Percentiles rank a stretch among this genome's conserved stretches.
Conservation (phyloP, 768 basidiomycete genomes). For the Peribolospora kevripleyi region DNA sequence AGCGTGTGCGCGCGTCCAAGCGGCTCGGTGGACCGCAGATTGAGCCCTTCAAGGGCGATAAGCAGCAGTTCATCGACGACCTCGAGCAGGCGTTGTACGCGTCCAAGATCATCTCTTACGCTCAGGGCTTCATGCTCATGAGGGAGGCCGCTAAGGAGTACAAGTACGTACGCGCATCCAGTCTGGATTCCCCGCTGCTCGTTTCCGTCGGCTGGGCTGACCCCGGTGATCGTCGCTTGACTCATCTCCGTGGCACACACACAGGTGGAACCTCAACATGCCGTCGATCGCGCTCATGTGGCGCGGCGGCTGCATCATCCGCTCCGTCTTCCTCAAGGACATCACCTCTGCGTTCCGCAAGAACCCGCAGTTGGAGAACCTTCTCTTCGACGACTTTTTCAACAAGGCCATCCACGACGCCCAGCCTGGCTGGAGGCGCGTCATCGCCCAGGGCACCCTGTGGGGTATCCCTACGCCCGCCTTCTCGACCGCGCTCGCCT, state of each 20-base stretch:
- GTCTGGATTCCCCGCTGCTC: background rate
- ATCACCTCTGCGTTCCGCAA: slow-evolving; percentile 78
- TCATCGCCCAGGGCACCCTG: slow-evolving; percentile 81
- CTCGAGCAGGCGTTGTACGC: slow-evolving; percentile 98
- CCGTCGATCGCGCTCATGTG: slow-evolving; percentile 97
- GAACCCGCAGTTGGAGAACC: slow-evolving; percentile 57
- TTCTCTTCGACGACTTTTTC: slow-evolving; percentile 94
- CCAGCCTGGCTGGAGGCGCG: slow-evolving; percentile 93
- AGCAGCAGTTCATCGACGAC: slow-evolving; percentile 95
- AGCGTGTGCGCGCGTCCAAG: slow-evolving; percentile 82
- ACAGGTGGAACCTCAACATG: slow-evolving; percentile 75
- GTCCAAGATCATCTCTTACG: slow-evolving; percentile 98
- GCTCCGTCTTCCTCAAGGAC: slow-evolving; percentile 85
- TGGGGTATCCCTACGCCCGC: slow-evolving; percentile 96
- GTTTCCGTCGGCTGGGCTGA: background rate
- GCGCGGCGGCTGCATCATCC: slow-evolving; percentile 99
- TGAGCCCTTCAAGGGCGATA: slow-evolving; percentile 88
- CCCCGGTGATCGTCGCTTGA: background rate
- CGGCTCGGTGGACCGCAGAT: slow-evolving; percentile 68
- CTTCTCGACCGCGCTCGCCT: slow-evolving; percentile 91
- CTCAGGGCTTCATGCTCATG: slow-evolving; percentile 99
- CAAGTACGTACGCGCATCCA: slow-evolving; percentile 6
- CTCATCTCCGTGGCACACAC: slow-evolving; percentile 26
- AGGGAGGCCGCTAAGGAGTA: slow-evolving; percentile 83
- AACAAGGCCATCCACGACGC: slow-evolving; percentile 58